Percentiles rank a stretch among this genome's conserved stretches.
These are phyloP conservation scores for Tricharina praecox DNA, from an alignment of 495 filamentous ascomycete genomes.

Conservation along the genomic window DNA sequence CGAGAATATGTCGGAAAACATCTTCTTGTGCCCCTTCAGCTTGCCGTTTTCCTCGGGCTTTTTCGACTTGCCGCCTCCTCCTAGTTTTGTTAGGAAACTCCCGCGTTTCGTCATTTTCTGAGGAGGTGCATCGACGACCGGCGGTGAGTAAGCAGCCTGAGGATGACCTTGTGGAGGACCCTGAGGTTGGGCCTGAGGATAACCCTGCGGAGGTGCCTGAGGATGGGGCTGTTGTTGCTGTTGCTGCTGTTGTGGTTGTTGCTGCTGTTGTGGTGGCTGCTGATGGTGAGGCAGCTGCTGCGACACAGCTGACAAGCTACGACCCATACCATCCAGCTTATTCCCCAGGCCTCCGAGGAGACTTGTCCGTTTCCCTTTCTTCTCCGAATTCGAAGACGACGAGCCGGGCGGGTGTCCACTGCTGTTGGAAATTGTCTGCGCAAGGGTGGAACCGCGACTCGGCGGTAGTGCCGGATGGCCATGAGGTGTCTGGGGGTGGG, in stretches of 20 bases:
- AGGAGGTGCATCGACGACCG: too few relatives aligned
- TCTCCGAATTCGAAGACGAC: neutral
- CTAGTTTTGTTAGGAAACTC: neutral
- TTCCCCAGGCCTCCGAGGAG: neutral
- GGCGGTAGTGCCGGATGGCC: neutral
- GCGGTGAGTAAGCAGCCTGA: neutral
- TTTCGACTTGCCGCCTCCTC: neutral
- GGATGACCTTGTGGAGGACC: neutral
- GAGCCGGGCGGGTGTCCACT: neutral
- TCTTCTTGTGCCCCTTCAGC: constrained; percentile 7
- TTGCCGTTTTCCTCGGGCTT: neutral
- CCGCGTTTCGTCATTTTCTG: constrained; percentile 2
- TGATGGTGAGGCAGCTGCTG: neutral
- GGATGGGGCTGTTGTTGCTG: too few relatives aligned
- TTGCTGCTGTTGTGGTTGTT: too few relatives aligned
- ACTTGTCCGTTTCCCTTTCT: neutral
- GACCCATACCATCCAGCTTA: neutral
- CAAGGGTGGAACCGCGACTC: neutral
- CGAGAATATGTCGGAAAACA: constrained; percentile 6
- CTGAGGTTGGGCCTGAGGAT: too few relatives aligned
- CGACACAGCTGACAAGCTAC: neutral
- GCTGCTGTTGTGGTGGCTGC: too few relatives aligned
- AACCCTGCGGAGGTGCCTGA: too few relatives aligned
- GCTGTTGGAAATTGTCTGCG: neutral
- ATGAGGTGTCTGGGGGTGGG: too few relatives aligned